Conservation (phyloP, 2,329 filamentous ascomycete genomes). For the Trichoderma sp. region DNA sequence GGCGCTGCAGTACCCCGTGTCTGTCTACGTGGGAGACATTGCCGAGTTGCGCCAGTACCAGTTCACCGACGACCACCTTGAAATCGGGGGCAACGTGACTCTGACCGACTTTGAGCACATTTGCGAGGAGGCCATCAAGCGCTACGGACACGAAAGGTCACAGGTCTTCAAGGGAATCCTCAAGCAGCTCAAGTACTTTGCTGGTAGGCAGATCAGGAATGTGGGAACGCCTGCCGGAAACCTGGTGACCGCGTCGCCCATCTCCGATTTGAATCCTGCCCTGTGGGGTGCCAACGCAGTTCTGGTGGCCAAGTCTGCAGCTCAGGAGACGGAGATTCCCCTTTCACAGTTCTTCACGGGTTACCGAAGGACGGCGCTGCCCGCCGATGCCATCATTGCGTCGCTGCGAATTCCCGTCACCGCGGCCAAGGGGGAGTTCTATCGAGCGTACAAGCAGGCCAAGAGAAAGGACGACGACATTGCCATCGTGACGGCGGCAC, state of each 20-base stretch:
- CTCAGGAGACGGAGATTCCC: slow-evolving; percentile 77
- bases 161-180: slow-evolving; percentile 90
- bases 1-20: slow-evolving; percentile 83
- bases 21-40: slow-evolving; percentile 92
- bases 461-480: slow-evolving; percentile 99
- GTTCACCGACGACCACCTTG: slow-evolving; percentile 79
- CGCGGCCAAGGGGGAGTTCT: slow-evolving; percentile 74
- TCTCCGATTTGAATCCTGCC: slow-evolving; percentile 93
- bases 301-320: slow-evolving; percentile 76
- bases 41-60: slow-evolving; percentile 80
- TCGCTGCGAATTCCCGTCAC: slow-evolving; percentile 83
- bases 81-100: slow-evolving; percentile 90
- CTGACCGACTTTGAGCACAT: slow-evolving; percentile 89
- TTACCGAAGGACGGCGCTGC: slow-evolving; percentile 81
- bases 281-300: slow-evolving; percentile 85
- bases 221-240: slow-evolving; percentile 97
- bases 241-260: slow-evolving; percentile 89
- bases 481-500: slow-evolving; percentile 88
- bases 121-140: slow-evolving; percentile 73
- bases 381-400: slow-evolving; percentile 80
- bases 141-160: slow-evolving; percentile 70
- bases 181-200: slow-evolving; percentile 94
- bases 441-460: slow-evolving; percentile 91
- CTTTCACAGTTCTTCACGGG: slow-evolving; percentile 93
- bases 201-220: slow-evolving; percentile 92